phyloP scores from a whole-genome alignment of 257 asterid genomes.

The Solanum habrochaites region DNA sequence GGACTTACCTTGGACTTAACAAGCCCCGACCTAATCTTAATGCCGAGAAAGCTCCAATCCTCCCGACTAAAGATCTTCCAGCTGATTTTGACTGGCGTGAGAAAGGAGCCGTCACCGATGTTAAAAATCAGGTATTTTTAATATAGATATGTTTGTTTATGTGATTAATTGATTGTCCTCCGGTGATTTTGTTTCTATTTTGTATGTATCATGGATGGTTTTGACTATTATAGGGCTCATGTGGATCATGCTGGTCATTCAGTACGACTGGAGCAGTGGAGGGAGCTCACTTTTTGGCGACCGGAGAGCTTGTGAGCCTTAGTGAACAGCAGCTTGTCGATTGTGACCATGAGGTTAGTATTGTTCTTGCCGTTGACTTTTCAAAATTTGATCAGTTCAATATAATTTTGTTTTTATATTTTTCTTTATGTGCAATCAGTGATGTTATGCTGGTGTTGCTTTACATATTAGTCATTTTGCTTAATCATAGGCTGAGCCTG shows the following conservation, averaged over 20 bases:
- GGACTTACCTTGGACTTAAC: slow-evolving; percentile 43
- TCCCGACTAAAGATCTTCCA: slow-evolving; percentile 65
- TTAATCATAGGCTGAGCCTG: not conserved
- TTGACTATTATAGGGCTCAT: slow-evolving; percentile 51
- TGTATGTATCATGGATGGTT: not conserved
- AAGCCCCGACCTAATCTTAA: slow-evolving; percentile 31
- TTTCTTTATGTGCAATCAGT: not conserved
- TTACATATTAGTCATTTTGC: not conserved
- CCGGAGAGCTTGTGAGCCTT: slow-evolving; percentile 80
- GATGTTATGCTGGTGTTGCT: not conserved
- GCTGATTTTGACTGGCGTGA: slow-evolving; percentile 81
- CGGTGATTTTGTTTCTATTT: not conserved
- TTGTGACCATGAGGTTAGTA: slow-evolving; percentile 84
- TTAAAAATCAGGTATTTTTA: slow-evolving; percentile 65
- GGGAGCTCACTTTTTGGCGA: slow-evolving; percentile 75
- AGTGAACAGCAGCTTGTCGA: slow-evolving; percentile 99
- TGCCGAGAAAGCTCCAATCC: slow-evolving; percentile 55
- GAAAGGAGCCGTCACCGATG: slow-evolving; percentile 71
- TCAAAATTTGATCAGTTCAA: not conserved
- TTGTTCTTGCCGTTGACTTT: not conserved
- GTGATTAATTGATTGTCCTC: not conserved
- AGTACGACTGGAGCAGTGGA: slow-evolving; percentile 81
- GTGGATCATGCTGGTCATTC: slow-evolving; percentile 98
- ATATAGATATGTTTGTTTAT: not conserved
- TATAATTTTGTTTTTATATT: not conserved